phyloP scores from a whole-genome alignment of 2,329 filamentous ascomycete species.

The Fusarium verticillioides region DNA sequence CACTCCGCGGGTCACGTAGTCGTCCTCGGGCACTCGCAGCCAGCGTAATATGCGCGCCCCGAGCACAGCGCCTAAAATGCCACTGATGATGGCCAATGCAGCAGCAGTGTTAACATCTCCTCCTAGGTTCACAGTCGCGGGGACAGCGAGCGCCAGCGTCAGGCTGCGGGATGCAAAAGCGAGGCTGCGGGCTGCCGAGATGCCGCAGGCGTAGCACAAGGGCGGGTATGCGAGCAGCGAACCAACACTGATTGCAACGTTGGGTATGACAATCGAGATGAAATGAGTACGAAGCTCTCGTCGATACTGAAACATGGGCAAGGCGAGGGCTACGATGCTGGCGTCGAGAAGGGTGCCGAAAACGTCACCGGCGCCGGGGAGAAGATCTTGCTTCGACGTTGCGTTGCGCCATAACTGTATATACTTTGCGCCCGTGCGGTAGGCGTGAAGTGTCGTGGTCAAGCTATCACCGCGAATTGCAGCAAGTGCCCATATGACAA shows the following conservation, averaged over 20 bases:
- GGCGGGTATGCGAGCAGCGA: slow-evolving; percentile 69
- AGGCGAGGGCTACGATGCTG: slow-evolving; percentile 66
- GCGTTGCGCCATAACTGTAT: slow-evolving; percentile 60
- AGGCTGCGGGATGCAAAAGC: slow-evolving; percentile 67
- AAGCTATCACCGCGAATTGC: slow-evolving; percentile 56
- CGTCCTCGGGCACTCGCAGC: slow-evolving; percentile 67
- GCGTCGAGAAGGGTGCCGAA: slow-evolving; percentile 66
- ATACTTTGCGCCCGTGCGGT: slow-evolving; percentile 65
- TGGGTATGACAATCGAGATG: slow-evolving; percentile 64
- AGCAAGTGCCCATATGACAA: slow-evolving; percentile 65
- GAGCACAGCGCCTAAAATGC: slow-evolving; percentile 68
- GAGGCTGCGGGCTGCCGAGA: slow-evolving; percentile 61
- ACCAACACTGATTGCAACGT: slow-evolving; percentile 60
- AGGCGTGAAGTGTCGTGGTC: slow-evolving; percentile 55
- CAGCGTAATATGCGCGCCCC: slow-evolving; percentile 60
- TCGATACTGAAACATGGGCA: slow-evolving; percentile 71
- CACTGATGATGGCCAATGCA: slow-evolving; percentile 68
- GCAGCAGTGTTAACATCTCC: slow-evolving; percentile 67
- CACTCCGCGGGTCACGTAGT: slow-evolving; percentile 72
- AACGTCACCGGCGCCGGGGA: slow-evolving; percentile 67
- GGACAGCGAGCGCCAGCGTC: slow-evolving; percentile 69
- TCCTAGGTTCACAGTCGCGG: slow-evolving; percentile 65
- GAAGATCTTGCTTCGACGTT: slow-evolving; percentile 21
- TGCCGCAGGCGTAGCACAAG: slow-evolving; percentile 65
- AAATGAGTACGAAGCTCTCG: slow-evolving; percentile 65